phyloP scores from a whole-genome alignment of 148 eudicot species.

The Cornus kousa region DNA sequence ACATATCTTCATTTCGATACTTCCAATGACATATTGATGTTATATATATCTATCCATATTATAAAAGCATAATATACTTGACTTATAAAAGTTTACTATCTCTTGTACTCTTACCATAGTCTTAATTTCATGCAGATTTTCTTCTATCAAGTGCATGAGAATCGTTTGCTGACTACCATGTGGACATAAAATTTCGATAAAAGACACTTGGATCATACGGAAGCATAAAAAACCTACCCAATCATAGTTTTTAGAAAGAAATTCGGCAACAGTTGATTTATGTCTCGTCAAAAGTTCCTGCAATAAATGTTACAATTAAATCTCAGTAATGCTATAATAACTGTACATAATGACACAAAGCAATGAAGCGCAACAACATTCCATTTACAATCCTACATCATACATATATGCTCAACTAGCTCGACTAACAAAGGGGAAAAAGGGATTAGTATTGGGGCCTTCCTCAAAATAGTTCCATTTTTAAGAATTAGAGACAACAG shows the following conservation, averaged over 20 bases:
- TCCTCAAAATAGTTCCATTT: background rate
- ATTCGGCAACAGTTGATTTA: conserved; percentile 96
- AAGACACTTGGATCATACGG: background rate
- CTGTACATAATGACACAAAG: background rate
- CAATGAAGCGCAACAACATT: background rate
- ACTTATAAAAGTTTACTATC: background rate
- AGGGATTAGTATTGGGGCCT: background rate
- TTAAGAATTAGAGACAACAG: background rate
- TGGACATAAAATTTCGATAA: background rate
- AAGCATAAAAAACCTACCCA: conserved; percentile 53
- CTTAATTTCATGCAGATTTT: background rate
- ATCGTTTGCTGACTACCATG: background rate
- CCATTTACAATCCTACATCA: background rate
- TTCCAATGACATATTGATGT: background rate
- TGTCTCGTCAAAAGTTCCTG: conserved; percentile 98
- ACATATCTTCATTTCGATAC: background rate
- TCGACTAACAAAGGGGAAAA: background rate
- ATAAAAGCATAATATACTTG: no score
- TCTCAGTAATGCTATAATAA: background rate
- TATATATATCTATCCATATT: background rate
- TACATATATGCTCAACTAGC: background rate
- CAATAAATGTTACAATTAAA: conserved; percentile 22
- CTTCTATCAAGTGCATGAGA: background rate
- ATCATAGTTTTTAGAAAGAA: conserved; percentile 81
- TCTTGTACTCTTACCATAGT: background rate